Evolutionary conservation across 805 yeast species (phyloP), one percentile per base, ranked within the genome.

Genomic region (Candida anglica): DNA sequence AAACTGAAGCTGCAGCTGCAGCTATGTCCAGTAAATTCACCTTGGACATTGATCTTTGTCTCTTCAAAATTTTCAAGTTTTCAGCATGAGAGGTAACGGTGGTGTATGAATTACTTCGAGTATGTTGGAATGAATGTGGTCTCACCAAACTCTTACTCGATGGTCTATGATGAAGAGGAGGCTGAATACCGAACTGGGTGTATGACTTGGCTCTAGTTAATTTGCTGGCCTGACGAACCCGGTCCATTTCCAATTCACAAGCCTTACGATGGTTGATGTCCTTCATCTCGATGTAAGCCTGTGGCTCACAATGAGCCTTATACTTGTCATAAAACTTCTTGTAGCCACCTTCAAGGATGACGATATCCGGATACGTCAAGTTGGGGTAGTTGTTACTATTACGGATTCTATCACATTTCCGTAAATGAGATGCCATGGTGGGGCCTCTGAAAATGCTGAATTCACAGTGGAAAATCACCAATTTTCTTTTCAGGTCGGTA

Each of bases 361-460:
- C 79, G 27, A 93, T 78, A 60, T 93, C 96, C 2, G 98, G 98
- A 53, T 82, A 93, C 43, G 75, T 76, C 37, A 93, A 66, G 40
- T 73, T 65, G 0, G 98, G 98, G 58, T 93, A 93, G 40, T 73
- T 68, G 37, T 81, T 78, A 41, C 77, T 69, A 56, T 89, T 88
- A 33, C 77, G 46, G 25, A 73, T 72, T 42, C 98, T 74, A 61
- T 93, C 98, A 46, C 84, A 74, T 39, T 81, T 81, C 41, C 98
- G 69, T 37, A 93, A 69, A 54, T 87, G 88, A 34, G 79, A 68
- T 1, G 98, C 98, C 83, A 93, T 77, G 30, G 82, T 65, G 4
- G 98, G 98, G n/a, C 98, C 96, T 39, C 98, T 71, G 53, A 82
- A 86, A 5, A 94, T 77, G 24, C 94, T 82, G 56, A 87, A 91